Evolutionary conservation across 768 basidiomycete species (phyloP), one percentile per base, ranked within the genome.

Genomic region (Ramaria sp.): DNA sequence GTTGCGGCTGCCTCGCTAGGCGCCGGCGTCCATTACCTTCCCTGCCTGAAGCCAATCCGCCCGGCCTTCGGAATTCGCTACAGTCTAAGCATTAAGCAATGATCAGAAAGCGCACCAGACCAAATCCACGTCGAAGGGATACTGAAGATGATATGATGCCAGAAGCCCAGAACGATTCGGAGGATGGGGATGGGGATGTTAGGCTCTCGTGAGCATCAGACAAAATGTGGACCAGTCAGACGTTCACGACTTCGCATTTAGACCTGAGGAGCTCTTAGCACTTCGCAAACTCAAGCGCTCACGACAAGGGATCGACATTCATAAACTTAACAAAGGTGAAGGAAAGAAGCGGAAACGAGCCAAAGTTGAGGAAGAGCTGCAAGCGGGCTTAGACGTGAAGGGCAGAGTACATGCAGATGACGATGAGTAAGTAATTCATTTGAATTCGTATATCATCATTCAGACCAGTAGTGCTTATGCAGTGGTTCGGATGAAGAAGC

Each of bases 241-340:
- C 31, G 12, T 49, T 27, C 48, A 15, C 17, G 17, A 24, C 6
- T 17, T 15, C 7, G 2, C 31, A 13, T 49, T 49, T 49, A 90
- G 89, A 54, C 70, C 95, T 27, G 80, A 87, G 61, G 91, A 95
- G 53, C 77, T 98, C 17, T 79, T 95, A 42, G 87, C 92, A 61
- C 71, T 96, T 27, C 78, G 91, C 46, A 91, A 84, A 66, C 71
- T 94, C 27, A 78, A 83, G 52, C 83, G 79, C 64, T 66, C 79
- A 31, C 74, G 88, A 56, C 80, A 84, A 65, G 95, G 94, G 1
- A 96, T 98, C 51, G 92, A 96, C 62, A 78, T 82, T 1, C 75
- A 82, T 49, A 93, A 86, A 65, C 73, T 99, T 13, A 90, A 84
- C 67, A 83, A 86, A 60, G 95, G 94, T 0, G 92, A 91, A 64